Evolutionary conservation across 2,329 filamentous ascomycete genomes (phyloP).

Genomic region (Calonectria pauciramosa): DNA sequence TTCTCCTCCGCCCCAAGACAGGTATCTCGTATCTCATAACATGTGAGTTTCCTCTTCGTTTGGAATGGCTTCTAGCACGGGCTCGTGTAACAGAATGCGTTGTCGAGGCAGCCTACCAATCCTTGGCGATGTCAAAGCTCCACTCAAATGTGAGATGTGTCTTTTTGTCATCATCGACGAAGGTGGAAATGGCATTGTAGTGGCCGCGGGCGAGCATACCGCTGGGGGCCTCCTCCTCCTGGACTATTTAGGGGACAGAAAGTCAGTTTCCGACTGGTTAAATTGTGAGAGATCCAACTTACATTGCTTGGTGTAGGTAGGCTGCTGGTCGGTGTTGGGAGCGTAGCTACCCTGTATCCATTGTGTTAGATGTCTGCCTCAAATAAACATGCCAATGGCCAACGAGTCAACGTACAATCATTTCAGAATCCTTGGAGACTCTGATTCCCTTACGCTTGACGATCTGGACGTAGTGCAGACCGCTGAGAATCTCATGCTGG

Average conservation of each 20-base stretch:
- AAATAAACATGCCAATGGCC: not conserved
- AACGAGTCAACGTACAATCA: slow-evolving; percentile 80
- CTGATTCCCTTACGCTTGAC: slow-evolving; percentile 91
- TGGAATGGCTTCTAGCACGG: not conserved
- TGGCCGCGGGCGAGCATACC: slow-evolving; percentile 92
- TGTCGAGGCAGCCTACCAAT: slow-evolving; percentile 75
- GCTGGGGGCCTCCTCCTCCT: slow-evolving; percentile 90
- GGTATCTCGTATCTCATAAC: slow-evolving; percentile 49
- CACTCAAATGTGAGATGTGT: slow-evolving; percentile 94
- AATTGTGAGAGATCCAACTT: slow-evolving; percentile 55
- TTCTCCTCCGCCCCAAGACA: slow-evolving; percentile 35
- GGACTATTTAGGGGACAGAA: slow-evolving; percentile 67
- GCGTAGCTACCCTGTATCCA: slow-evolving; percentile 84
- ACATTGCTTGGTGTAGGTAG: slow-evolving; percentile 93
- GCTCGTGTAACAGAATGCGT: not conserved
- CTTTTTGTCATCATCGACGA: slow-evolving; percentile 95
- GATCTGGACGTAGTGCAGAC: slow-evolving; percentile 94
- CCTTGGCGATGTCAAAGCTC: slow-evolving; percentile 97
- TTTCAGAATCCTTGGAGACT: slow-evolving; percentile 95
- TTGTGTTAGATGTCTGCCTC: slow-evolving; percentile 41
- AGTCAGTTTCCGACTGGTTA: slow-evolving; percentile 3
- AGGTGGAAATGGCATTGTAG: slow-evolving; percentile 91
- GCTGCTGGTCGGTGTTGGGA: slow-evolving; percentile 90
- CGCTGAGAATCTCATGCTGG: slow-evolving; percentile 95
- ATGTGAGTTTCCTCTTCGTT: slow-evolving; percentile 37